A percentile compares a stretch with the other conserved stretches of the same genome.
Conservation (phyloP, 23 red algal genomes). For the Gracilaria vermiculophylla region DNA sequence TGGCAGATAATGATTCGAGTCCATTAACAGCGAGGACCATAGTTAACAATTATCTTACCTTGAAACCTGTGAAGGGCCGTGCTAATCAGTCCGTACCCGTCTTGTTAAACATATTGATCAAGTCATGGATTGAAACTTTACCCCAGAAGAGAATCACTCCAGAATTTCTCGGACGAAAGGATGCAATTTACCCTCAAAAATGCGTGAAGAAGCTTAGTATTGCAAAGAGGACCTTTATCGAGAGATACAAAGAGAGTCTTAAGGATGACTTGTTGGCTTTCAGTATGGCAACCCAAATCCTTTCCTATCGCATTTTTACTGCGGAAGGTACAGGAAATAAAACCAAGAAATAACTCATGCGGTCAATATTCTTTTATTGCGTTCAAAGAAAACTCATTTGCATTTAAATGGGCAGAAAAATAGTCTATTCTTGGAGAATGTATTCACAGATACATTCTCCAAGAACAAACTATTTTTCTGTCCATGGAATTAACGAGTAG, state of each 20-base stretch:
- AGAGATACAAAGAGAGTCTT: not conserved
- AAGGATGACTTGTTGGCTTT: not conserved
- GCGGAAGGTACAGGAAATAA: not conserved
- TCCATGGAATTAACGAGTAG: too few relatives aligned
- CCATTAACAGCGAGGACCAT: not conserved
- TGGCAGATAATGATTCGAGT: slow-evolving; percentile 5
- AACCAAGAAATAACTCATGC: too few relatives aligned
- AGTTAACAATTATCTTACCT: not conserved
- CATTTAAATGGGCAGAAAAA: too few relatives aligned
- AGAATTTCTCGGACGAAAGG: not conserved
- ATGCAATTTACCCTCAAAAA: not conserved
- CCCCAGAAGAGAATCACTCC: not conserved
- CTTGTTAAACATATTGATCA: slow-evolving; percentile 19
- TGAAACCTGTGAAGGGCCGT: slow-evolving; percentile 25
- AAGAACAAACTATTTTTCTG: too few relatives aligned
- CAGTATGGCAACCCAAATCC: not conserved
- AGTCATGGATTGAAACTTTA: slow-evolving; percentile 1
- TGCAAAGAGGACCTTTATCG: not conserved
- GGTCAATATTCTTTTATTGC: too few relatives aligned
- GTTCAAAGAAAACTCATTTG: too few relatives aligned
- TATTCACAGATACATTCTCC: too few relatives aligned
- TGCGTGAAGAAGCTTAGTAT: not conserved
- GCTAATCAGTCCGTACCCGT: slow-evolving; percentile 30
- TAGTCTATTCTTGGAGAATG: too few relatives aligned
- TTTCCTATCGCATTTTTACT: not conserved